Base-by-base conservation (phyloP, 345 rosid genomes). In the Brassica rapa region DNA sequence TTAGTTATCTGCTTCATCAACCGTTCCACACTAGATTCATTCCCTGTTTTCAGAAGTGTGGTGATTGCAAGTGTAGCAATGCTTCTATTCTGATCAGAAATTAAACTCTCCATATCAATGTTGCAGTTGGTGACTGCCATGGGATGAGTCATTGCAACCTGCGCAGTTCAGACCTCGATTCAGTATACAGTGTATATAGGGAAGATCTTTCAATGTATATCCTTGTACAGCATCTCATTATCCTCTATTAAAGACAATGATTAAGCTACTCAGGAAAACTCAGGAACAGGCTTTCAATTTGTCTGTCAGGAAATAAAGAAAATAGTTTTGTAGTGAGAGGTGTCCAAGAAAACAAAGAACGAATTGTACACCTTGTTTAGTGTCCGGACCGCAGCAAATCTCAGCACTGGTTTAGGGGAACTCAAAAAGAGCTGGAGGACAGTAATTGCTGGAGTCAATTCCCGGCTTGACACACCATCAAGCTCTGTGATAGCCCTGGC, bases 71-170 rank as follows among this genome's bases (percentile, higher is more conserved):
- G 98, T 72, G 99, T 95, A 27, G 99, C 99, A 66, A 93, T 93
- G 85, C 97, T 93, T 89, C 99, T 89, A 76, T 95, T 95, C 85
- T 94, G 99, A 80, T 94, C 99, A 76, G 99, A 89, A 66, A 94
- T 94, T 81, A 94, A 86, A 82, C 97, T 94, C 89, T 94, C 99
- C 99, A 94, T 94, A 71, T 94, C 99, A 83, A 94, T 93, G 78
- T 94, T 94, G 92, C 99, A 95, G 90, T 89, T 95, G 78, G 98
- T 91, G 65, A 95, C 96, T 63, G 98, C 98, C 98, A 93, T 89
- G 39, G 99, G 99, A 89, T 95, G 99, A 35, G 93, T 95, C 99
- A 95, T 93, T 60, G 99, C 98, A 85, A 95, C 99, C 99, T 95
- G 89, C 91, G 86, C 27, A 55, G 43, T 65, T 57, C 27, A 71